Evolutionary conservation across 78 protist genomes (phyloP).

Genomic region (Dictyostelium citrinum): DNA sequence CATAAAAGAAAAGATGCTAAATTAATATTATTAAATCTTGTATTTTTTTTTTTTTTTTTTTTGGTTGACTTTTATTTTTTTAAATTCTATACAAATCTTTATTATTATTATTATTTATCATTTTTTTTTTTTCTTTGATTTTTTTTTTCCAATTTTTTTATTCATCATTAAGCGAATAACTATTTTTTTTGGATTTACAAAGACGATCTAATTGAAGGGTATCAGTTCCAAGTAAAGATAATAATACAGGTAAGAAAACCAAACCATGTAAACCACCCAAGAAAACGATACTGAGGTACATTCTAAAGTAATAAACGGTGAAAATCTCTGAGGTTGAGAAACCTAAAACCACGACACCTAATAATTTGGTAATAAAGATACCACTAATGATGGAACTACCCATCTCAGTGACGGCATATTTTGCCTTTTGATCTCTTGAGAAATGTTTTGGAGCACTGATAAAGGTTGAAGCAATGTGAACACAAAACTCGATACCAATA

Average conservation of each 20-base stretch:
- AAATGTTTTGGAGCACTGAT: conserved; percentile 35
- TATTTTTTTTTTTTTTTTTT: too few species aligned
- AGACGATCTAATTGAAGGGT: neutral
- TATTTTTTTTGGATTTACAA: neutral
- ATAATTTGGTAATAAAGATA: conserved; percentile 81
- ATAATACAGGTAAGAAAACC: conserved; percentile 67
- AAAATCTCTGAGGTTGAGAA: conserved; percentile 68
- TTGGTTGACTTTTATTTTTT: too few species aligned
- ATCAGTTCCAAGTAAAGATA: conserved; percentile 73
- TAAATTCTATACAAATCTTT: neutral
- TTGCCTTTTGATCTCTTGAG: conserved; percentile 33
- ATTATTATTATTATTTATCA: neutral
- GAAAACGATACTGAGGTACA: conserved; percentile 79
- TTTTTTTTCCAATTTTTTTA: neutral
- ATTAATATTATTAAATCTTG: too few species aligned
- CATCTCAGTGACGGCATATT: conserved; percentile 78
- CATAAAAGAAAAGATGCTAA: too few species aligned
- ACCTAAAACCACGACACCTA: conserved; percentile 84
- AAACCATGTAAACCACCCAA: conserved; percentile 84
- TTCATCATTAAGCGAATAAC: neutral
- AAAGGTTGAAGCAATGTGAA: conserved; percentile 82
- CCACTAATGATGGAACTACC: conserved; percentile 82
- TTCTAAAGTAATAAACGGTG: conserved; percentile 84
- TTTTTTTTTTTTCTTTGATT: neutral
- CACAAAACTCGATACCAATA: conserved; percentile 87